Evolutionary conservation across 176 grass and related monocot genomes (phyloP), one percentile per base, ranked within the genome.

Genomic region (sorghum (Sorghum bicolor)): DNA sequence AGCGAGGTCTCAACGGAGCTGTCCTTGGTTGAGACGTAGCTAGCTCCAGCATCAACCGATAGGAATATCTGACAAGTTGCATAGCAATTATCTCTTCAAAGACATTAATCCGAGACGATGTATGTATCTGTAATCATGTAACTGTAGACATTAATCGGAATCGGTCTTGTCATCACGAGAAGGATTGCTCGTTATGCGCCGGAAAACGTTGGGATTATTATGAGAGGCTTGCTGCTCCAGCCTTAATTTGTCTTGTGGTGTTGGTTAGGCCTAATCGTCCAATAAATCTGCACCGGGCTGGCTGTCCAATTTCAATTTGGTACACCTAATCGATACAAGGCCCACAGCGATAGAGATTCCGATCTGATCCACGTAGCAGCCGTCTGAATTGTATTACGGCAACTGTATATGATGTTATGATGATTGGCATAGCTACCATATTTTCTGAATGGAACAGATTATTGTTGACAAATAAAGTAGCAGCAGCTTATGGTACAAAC

Each of bases 261-360:
- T 85, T 81, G 38, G 89, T 87, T 87, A 80, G 80, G 75, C 70
- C 76, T 64, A 76, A 76, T 80, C 40, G 75, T 76, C 47, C 50
- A 83, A 83, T 70, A 55, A 80, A 80, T 83, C 53, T 87, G 64
- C 68, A 64, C 64, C 61, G 50, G 50, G 7, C 63, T 63, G 50
- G 7, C 63, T 63, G 80, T 87, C 47, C 80, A 83, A 55, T 62
- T 83, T 29, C 40, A 75, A 72, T 84, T 84, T 64, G 76, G 84
- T 84, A 50, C 30, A 86, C 84, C 75, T 87, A 87, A 83, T 80
- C 53, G 70, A 80, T 41, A 75, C 64, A 57, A 87, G 89, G 62
- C 70, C 84, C 84, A 80, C 88, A 57, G 12, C n/a, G 66, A 85
- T 66, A 11, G 41, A 86, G 65, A 89, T 89, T 82, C 55, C 73